Evolutionary conservation across 352 stramenopile genomes (phyloP).

Genomic region (Globisporangium takayamanum): DNA sequence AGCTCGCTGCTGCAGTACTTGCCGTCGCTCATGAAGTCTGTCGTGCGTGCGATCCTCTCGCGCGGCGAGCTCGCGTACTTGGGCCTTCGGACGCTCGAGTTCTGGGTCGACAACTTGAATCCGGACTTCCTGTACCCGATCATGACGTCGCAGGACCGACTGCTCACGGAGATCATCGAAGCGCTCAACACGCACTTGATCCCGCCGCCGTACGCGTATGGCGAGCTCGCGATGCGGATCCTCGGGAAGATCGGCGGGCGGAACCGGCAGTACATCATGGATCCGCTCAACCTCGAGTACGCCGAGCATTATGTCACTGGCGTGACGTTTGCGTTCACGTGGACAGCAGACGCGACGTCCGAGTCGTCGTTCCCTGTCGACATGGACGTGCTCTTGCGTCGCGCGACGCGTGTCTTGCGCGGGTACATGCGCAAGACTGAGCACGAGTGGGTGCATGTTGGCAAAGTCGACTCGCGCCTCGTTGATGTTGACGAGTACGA

Average conservation of each 20-base stretch:
- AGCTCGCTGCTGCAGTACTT: constrained; percentile 96
- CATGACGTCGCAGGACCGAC: constrained; percentile 84
- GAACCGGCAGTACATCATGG: constrained; percentile 88
- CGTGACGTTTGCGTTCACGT: constrained; percentile 50
- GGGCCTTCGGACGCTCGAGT: constrained; percentile 94
- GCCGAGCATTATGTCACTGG: constrained; percentile 34
- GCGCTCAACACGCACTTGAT: constrained; percentile 94
- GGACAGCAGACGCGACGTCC: constrained; percentile 15
- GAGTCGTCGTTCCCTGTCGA: constrained; percentile 31
- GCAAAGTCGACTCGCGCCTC: constrained; percentile 54
- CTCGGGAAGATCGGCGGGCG: constrained; percentile 96
- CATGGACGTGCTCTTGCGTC: constrained; percentile 51
- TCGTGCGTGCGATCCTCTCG: constrained; percentile 92
- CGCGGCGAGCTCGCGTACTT: constrained; percentile 94
- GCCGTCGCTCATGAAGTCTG: constrained; percentile 93
- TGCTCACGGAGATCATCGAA: constrained; percentile 93
- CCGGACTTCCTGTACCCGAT: constrained; percentile 95
- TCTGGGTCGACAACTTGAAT: constrained; percentile 99
- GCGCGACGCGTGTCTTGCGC: constrained; percentile 45
- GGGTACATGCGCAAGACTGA: constrained; percentile 49
- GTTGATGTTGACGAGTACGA: constrained; percentile 65
- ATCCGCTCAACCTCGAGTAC: constrained; percentile 63
- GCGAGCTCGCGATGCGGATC: constrained; percentile 93
- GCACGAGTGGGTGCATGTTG: constrained; percentile 43
- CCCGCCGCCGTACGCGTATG: constrained; percentile 96